Percentiles rank a stretch among this genome's conserved stretches.
Evolutionary conservation across 371 early-diverging fungal genomes (phyloP).

Genomic region (Mortierella sp.): DNA sequence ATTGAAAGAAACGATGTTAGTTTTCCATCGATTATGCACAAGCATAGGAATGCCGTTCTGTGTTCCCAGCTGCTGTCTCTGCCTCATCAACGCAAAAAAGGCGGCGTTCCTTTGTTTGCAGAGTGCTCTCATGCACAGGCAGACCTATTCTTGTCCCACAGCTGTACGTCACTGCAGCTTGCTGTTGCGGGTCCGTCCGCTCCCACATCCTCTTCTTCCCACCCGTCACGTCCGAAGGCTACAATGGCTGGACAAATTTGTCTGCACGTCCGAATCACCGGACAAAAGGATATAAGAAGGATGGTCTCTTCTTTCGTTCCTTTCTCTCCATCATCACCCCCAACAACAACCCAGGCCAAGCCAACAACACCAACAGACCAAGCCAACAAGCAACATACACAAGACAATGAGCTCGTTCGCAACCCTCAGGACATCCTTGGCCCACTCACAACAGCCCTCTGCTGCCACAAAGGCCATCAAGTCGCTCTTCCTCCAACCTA

Average conservation of each 20-base stretch:
- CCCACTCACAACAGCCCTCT: constrained; percentile 18
- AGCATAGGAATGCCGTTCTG: neutral
- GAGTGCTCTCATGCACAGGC: neutral
- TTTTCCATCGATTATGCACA: neutral
- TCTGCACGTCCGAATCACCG: constrained; percentile 2
- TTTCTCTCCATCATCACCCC: neutral
- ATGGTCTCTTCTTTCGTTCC: neutral
- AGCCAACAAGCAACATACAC: neutral
- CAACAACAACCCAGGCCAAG: too few relatives aligned
- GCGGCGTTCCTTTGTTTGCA: neutral
- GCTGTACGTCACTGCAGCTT: neutral
- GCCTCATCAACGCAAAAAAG: neutral
- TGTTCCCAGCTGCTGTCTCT: neutral
- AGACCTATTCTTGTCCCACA: too few relatives aligned
- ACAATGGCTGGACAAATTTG: neutral
- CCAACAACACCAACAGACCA: too few relatives aligned
- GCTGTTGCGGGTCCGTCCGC: constrained; percentile 1
- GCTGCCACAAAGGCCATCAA: constrained; percentile 16
- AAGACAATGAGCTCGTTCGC: constrained; percentile 6
- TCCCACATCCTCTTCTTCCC: neutral
- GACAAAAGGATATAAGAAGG: neutral
- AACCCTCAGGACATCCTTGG: constrained; percentile 11
- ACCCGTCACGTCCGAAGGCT: neutral
- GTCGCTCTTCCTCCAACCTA: constrained; percentile 17
- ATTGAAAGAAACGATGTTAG: too few relatives aligned